A percentile compares a stretch with the other conserved stretches of the same genome.
Evolutionary conservation across 192 early-diverging fungal genomes (phyloP).

Genomic region (Chytriomyces confervae): DNA sequence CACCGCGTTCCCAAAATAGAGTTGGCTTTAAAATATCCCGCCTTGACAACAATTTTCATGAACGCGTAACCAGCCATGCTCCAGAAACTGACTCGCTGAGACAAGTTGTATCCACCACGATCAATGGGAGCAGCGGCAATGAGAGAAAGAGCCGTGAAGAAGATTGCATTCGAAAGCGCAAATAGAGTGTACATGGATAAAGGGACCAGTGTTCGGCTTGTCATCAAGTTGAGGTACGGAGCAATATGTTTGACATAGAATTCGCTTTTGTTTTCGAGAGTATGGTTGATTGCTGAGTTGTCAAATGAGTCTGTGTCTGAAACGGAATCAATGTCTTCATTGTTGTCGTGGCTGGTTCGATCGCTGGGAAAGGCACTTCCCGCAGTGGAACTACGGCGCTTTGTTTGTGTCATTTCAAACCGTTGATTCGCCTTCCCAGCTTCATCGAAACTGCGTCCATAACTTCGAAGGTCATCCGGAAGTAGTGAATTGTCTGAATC

Average conservation of each 20-base stretch:
- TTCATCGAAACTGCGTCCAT: neutral
- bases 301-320: neutral
- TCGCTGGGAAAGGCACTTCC: neutral
- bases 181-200: conserved; percentile 40
- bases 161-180: conserved; percentile 41
- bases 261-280: neutral
- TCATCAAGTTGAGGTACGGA: conserved; percentile 39
- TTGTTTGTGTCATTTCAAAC: too few relatives aligned
- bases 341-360: neutral
- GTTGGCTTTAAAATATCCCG: conserved; percentile 43
- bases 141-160: conserved; percentile 46
- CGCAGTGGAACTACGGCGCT: too few relatives aligned
- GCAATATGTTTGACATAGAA: conserved; percentile 12
- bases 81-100: conserved; percentile 34
- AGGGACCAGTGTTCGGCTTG: conserved; percentile 33
- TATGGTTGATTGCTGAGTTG: too few relatives aligned
- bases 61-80: conserved; percentile 26
- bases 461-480: neutral
- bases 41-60: conserved; percentile 46
- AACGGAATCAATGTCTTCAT: neutral
- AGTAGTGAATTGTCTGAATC: too few relatives aligned
- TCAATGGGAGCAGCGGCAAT: conserved; percentile 38
- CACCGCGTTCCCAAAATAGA: conserved; percentile 38
- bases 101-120: conserved; percentile 41
- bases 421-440: neutral